Base-by-base conservation (phyloP, 2,329 filamentous ascomycete species). In the Verticillium alfalfae region DNA sequence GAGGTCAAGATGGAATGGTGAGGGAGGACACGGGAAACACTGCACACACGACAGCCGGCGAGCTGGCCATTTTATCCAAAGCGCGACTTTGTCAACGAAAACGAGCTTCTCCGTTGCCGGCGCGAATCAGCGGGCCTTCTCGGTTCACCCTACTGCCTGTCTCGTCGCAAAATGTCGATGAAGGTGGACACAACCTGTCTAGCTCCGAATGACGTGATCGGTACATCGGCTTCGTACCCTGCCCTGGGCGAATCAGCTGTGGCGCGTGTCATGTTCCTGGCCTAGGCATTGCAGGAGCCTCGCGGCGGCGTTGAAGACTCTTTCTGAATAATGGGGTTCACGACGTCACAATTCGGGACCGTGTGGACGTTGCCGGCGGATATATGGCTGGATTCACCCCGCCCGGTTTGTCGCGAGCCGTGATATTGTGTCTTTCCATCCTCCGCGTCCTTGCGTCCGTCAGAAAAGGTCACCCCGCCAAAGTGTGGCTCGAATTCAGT, bases 141-240 rank as follows among this genome's bases (percentile, higher is more conserved):
- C 36, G 45, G 45, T 52, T 52, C 45, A 52, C 45, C 45, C 45
- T 18, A 18, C 22, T 18, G 5, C 45, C 45, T 18, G 22, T 52
- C 18, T 52, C 45, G 45, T 52, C 45, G 45, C 45, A 52, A 22
- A 52, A 52, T 22, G 18, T 52, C 45, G n/a, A 52, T 52, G 45
- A 45, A 45, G 56, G 56, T 58, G 56, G 57, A 45, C 38, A 45
- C 36, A 45, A 49, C 12, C 13, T n/a, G 38, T 49, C 57, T 67
- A 67, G 66, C 62, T 64, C 60, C 61, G 61, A 65, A 67, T 67
- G 66, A 67, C 66, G 66, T 67, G 66, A 65, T 67, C 66, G 64
- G 59, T 64, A 63, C 64, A 63, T 64, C 61, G 63, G 59, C 41
- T 37, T 64, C 60, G 64, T 65, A 60, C 63, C 26, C 61, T 39